phyloP scores from a whole-genome alignment of 2,329 filamentous ascomycete genomes.

The Colletotrichum acutatum region DNA sequence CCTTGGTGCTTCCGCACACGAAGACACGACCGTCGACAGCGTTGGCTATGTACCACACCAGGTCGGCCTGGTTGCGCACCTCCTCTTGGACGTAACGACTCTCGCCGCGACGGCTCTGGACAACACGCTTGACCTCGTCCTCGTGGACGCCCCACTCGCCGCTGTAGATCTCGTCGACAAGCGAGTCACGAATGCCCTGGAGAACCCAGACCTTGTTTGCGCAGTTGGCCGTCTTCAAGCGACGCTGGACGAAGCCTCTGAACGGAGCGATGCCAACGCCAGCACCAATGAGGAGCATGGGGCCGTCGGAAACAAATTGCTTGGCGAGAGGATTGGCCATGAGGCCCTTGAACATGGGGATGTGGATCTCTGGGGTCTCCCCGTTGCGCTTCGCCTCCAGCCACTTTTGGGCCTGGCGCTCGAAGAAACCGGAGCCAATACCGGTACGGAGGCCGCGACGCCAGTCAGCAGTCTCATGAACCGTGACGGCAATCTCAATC shows the following conservation, averaged over 20 bases:
- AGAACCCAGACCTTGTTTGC: conserved; percentile 98
- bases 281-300: conserved; percentile 97
- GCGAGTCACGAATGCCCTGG: conserved; percentile 91
- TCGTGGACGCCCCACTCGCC: conserved; percentile 97
- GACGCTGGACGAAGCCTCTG: conserved; percentile 95
- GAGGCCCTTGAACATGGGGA: conserved; percentile 98
- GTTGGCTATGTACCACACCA: conserved; percentile 99
- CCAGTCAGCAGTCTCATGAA: conserved; percentile 90
- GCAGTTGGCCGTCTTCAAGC: conserved; percentile 93
- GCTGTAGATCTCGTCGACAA: conserved; percentile 95
- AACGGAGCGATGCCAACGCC: conserved; percentile 98
- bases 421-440: conserved; percentile 92
- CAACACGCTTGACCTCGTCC: conserved; percentile 83
- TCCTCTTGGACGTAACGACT: conserved; percentile 97
- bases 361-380: conserved; percentile 71
- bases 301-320: conserved; percentile 92
- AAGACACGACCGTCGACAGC: conserved; percentile 95
- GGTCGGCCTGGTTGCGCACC: conserved; percentile 87
- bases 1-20: conserved; percentile 93
- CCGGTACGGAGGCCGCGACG: conserved; percentile 78
- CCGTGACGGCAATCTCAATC: conserved; percentile 95
- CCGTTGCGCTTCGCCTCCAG: conserved; percentile 74
- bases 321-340: conserved; percentile 97
- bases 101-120: conserved; percentile 79
- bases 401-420: conserved; percentile 81